Base-by-base conservation (phyloP, 2,329 filamentous ascomycete species). In the Macrophomina tecta region DNA sequence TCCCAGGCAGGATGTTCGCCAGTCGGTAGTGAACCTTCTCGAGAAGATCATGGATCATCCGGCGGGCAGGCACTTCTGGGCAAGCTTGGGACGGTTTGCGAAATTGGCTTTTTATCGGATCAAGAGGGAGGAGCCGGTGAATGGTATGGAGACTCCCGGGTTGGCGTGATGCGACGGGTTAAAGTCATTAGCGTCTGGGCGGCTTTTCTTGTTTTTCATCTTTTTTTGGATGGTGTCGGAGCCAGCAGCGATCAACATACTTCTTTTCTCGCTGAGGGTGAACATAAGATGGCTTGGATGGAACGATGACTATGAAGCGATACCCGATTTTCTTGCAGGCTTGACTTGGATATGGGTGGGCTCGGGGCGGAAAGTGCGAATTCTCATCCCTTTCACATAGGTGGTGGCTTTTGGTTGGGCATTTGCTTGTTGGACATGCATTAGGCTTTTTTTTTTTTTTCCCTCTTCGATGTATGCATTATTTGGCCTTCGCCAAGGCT, bases 51-150 rank as follows among this genome's bases (percentile, higher is more conserved):
- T 89, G 71, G 89, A 90, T 67, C 94, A 99, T 79, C 91, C 96
- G 74, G 95, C 93, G 9, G 95, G 95, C 1, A 87, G 93, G 73
- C 93, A 98, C 79, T 98, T 95, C 85, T 99, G 94, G 92, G 88
- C 86, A 70, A 88, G 88, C 36, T 82, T 99, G 58, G 95, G 93
- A 67, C 85, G 92, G 52, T 99, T 97, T 75, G 90, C 94, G 72
- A 96, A 94, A 80, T 80, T 97, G 70, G 94, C 91, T 3, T 97
- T 91, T 74, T 89, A 91, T 71, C 86, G 94, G 58, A 89, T 96
- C 58, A 89, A 90, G 76, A 86, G 90, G 68, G 93, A 89, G 67
- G 45, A 62, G 45, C 32, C 32, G 11, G 45, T 51, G 2, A 38
- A 49, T 7, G 49, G 36, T 2, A 18, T 45, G 42, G 34, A 28